These are phyloP conservation scores for Eudorina sp. DNA, from an alignment of 139 green algal genomes.

Conservation along the genomic window DNA sequence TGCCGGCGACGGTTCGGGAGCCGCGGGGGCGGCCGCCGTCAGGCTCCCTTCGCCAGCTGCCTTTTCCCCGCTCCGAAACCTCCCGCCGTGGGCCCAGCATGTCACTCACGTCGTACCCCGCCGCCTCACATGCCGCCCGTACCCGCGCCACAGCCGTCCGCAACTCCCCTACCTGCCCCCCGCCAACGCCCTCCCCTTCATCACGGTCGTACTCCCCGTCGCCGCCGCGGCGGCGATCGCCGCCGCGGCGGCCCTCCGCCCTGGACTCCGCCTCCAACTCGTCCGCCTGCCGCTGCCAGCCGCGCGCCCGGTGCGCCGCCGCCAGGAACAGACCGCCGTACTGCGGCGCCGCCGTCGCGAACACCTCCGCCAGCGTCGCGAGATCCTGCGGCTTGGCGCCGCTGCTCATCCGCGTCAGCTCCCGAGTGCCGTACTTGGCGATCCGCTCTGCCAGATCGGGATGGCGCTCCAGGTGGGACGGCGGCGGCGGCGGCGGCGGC, in stretches of 20 bases:
- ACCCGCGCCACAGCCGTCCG: not conserved
- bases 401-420: not conserved
- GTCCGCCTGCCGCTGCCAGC: not conserved
- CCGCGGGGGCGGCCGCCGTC: too few relatives aligned
- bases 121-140: constrained; percentile 6
- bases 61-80: not conserved
- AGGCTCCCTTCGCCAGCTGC: not conserved
- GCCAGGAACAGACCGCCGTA: constrained; percentile 42
- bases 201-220: not conserved
- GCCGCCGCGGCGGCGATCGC: not conserved
- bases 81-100: not conserved
- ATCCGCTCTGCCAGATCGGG: constrained; percentile 30
- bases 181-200: not conserved
- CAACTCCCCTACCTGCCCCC: not conserved
- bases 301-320: constrained; percentile 15
- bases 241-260: not conserved
- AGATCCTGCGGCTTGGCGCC: not conserved
- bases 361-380: constrained; percentile 3
- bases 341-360: constrained; percentile 26
- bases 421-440: not conserved
- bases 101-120: constrained; percentile 13
- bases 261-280: not conserved
- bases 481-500: not conserved
- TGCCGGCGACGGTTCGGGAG: too few relatives aligned
- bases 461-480: not conserved